phyloP scores from a whole-genome alignment of 2,329 filamentous ascomycete species.

The Pochonia chlamydosporia region DNA sequence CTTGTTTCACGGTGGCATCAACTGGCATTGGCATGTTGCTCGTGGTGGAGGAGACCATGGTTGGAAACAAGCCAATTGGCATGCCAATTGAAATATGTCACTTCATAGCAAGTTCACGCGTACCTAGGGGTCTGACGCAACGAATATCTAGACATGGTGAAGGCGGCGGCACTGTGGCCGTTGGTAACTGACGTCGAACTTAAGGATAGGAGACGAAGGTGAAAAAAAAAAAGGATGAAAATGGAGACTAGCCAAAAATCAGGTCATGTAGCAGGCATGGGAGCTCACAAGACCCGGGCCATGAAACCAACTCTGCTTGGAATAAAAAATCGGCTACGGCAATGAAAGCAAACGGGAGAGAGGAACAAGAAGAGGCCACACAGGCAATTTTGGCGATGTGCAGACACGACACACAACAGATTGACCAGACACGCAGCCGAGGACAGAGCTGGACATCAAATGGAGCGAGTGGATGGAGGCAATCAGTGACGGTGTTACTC shows the following conservation, averaged over 20 bases:
- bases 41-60: background rate
- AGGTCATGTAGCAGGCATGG: background rate
- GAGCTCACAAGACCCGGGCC: too few species aligned
- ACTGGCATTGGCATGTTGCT: background rate
- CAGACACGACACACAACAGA: background rate
- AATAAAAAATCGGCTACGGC: background rate
- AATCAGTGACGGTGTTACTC: constrained; percentile 2
- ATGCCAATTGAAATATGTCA: background rate
- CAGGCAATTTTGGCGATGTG: background rate
- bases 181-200: background rate
- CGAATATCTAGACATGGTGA: constrained; percentile 22
- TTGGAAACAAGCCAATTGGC: background rate
- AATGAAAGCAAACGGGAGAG: background rate
- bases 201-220: background rate
- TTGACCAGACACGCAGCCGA: background rate
- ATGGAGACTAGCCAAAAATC: background rate
- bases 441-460: background rate
- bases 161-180: background rate
- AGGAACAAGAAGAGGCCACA: background rate
- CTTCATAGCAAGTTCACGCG: constrained; percentile 2
- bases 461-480: background rate
- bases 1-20: background rate
- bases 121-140: constrained; percentile 25
- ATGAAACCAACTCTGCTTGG: background rate
- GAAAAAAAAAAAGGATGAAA: background rate